Percentiles rank a stretch among this genome's conserved stretches.
Conservation (phyloP, 768 basidiomycete species). For the Lyophyllum semitale region DNA sequence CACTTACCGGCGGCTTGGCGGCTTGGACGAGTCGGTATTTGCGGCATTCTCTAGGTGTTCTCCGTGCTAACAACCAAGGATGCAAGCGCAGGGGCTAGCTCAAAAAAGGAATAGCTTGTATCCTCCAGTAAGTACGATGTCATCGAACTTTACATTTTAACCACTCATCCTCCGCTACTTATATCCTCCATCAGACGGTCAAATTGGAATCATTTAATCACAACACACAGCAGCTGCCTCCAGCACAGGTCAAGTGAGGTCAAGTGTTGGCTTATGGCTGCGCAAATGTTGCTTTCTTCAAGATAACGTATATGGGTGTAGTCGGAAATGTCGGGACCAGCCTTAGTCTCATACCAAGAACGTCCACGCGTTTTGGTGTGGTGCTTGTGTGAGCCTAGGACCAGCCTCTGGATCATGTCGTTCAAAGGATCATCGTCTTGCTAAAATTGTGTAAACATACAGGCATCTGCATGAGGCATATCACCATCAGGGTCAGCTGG, state of each 20-base stretch:
- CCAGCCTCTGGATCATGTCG: slow-evolving; percentile 12
- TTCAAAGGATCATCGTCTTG: not conserved
- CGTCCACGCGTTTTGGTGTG: no score
- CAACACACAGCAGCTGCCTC: no score
- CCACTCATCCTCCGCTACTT: no score
- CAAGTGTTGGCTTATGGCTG: not conserved
- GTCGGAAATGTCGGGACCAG: no score
- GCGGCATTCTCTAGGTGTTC: not conserved
- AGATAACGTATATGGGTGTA: no score
- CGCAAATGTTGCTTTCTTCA: slow-evolving; percentile 7
- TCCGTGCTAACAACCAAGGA: not conserved
- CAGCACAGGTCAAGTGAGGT: no score
- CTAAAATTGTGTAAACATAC: slow-evolving; percentile 1
- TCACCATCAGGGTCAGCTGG: slow-evolving; percentile 14
- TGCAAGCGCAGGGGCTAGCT: not conserved
- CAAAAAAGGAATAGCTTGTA: not conserved
- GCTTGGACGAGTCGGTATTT: no score
- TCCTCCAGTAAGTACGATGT: not conserved
- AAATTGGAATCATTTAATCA: not conserved
- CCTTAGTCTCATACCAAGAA: no score
- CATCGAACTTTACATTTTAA: no score
- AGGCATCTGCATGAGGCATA: not conserved
- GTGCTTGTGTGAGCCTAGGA: no score
- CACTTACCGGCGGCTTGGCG: not conserved
- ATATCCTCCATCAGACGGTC: not conserved